These are phyloP conservation scores for Pyrenophora seminiperda DNA, from an alignment of 2,329 filamentous ascomycete species.

Conservation along the genomic window DNA sequence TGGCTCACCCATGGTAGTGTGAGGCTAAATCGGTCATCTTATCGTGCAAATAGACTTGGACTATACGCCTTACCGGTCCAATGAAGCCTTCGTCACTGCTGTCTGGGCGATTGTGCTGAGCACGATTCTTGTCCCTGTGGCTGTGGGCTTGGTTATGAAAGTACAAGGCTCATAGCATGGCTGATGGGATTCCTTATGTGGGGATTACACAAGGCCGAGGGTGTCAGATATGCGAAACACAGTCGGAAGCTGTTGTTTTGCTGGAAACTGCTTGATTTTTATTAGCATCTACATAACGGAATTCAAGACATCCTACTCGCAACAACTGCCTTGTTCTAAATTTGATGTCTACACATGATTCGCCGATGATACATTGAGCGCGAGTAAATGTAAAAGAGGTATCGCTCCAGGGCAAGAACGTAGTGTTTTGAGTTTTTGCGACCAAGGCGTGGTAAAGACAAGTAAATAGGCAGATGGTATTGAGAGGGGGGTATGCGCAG, in stretches of 20 bases:
- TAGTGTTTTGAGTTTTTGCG: neutral
- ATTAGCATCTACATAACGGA: too few relatives aligned
- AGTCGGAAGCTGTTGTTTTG: neutral
- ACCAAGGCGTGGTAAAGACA: neutral
- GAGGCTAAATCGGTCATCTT: neutral
- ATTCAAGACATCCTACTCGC: too few relatives aligned
- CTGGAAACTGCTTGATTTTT: neutral
- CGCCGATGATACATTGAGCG: too few relatives aligned
- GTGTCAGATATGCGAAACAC: neutral
- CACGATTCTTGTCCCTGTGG: constrained; percentile 29
- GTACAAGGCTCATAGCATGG: constrained; percentile 15
- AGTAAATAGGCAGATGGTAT: neutral
- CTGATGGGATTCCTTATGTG: neutral
- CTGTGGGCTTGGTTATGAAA: constrained; percentile 33
- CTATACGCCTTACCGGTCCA: constrained; percentile 22
- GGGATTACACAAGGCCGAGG: neutral
- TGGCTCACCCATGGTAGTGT: neutral
- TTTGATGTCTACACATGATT: too few relatives aligned
- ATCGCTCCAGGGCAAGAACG: neutral
- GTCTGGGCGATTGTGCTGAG: constrained; percentile 33
- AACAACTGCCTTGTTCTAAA: too few relatives aligned
- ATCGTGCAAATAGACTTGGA: neutral
- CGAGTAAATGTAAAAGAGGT: too few relatives aligned
- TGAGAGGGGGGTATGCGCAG: constrained; percentile 13
- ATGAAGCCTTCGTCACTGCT: constrained; percentile 29